These are phyloP conservation scores for Aspergillus sclerotioniger DNA, from an alignment of 495 filamentous ascomycete genomes.

Conservation along the genomic window DNA sequence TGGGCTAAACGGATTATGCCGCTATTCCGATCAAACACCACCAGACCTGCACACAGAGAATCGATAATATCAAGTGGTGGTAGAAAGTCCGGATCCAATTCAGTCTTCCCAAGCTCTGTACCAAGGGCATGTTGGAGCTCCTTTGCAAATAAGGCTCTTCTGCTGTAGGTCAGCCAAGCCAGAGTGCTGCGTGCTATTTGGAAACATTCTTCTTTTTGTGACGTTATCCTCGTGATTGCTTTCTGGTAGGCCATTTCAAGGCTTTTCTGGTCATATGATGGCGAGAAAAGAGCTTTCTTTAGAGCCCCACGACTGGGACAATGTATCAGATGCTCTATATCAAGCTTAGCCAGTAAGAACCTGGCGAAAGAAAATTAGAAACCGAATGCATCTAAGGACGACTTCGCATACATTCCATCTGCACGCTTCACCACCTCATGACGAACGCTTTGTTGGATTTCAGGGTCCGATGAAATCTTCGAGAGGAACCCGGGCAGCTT, in stretches of 20 bases:
- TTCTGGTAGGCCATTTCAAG: background rate
- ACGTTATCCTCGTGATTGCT: background rate
- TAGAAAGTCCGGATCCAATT: background rate
- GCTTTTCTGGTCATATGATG: background rate
- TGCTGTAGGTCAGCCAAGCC: conserved; percentile 1
- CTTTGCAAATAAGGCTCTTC: background rate
- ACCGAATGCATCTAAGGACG: too few relatives aligned
- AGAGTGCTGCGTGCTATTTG: background rate
- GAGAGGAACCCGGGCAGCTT: background rate
- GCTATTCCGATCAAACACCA: background rate
- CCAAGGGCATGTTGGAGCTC: conserved; percentile 7
- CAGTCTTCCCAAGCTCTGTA: background rate
- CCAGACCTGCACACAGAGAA: background rate
- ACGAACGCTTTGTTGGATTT: background rate
- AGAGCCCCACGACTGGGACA: background rate
- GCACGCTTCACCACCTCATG: background rate
- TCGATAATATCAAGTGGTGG: background rate
- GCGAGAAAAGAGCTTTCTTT: background rate
- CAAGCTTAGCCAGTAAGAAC: background rate
- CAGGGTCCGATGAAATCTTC: background rate
- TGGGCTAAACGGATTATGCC: background rate
- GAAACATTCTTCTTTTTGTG: background rate
- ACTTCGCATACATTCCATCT: background rate
- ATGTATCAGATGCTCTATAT: background rate
- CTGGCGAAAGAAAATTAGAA: background rate